Conservation (phyloP, 352 stramenopile species). For the Globisporangium cylindrosporum region DNA sequence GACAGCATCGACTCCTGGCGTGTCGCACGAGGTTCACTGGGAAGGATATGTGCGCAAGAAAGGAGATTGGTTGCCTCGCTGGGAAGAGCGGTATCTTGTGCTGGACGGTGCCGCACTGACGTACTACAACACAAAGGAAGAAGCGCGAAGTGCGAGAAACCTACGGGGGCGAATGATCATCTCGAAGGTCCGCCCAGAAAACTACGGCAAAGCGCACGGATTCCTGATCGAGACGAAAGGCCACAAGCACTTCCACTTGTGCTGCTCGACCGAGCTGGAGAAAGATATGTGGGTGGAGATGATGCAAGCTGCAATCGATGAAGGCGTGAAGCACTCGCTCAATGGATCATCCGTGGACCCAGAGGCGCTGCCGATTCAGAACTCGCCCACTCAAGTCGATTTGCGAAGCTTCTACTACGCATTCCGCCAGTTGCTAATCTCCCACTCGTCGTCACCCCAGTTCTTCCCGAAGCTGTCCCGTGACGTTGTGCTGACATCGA, state of each 20-base stretch:
- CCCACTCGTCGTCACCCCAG: conserved; percentile 83
- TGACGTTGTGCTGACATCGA: conserved; percentile 83
- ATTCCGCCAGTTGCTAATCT: conserved; percentile 86
- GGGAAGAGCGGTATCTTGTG: conserved; percentile 87
- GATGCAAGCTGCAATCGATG: conserved; percentile 88
- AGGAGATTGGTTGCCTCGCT: conserved; percentile 88
- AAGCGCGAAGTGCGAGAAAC: conserved; percentile 76
- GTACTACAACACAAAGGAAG: conserved; percentile 88
- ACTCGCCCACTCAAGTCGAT: conserved; percentile 77
- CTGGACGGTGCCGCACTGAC: conserved; percentile 78
- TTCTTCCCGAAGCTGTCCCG: conserved; percentile 87
- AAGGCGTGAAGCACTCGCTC: conserved; percentile 41
- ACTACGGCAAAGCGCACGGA: conserved; percentile 86
- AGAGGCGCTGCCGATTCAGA: conserved; percentile 35
- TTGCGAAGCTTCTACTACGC: conserved; percentile 85
- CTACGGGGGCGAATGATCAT: conserved; percentile 82
- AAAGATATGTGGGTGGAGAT: conserved; percentile 92
- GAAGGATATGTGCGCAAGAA: conserved; percentile 89
- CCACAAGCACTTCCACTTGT: conserved; percentile 88
- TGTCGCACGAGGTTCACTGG: conserved; percentile 81
- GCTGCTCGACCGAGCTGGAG: conserved; percentile 82
- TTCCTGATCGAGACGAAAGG: conserved; percentile 87
- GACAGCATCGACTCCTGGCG: conserved; percentile 30
- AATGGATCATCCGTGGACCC: conserved; percentile 26
- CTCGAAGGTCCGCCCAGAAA: conserved; percentile 74